Percentiles rank a stretch among this genome's conserved stretches.
Evolutionary conservation across 345 rosid genomes (phyloP).

Genomic region (Rhodamnia rubescens): DNA sequence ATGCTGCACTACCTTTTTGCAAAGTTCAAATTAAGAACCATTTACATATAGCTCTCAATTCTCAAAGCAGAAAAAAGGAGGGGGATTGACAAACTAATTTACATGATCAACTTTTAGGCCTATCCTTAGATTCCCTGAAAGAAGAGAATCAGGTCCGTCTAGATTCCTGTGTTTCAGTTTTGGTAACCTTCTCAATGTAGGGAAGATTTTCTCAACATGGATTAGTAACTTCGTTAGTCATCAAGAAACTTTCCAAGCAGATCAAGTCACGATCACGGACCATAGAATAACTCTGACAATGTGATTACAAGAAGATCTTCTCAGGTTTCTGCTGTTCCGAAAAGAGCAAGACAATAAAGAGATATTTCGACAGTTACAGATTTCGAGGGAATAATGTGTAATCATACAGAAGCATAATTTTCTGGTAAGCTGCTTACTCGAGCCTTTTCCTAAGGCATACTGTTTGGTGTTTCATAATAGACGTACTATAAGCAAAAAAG

Average conservation of each 20-base stretch:
- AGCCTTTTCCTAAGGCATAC: neutral
- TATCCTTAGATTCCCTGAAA: neutral
- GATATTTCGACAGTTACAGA: neutral
- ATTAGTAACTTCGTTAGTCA: neutral
- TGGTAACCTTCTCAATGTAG: neutral
- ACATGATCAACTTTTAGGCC: neutral
- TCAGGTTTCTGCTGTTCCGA: neutral
- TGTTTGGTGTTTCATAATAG: neutral
- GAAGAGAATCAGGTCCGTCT: neutral
- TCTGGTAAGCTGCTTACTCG: neutral
- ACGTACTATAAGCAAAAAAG: neutral
- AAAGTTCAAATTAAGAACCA: neutral
- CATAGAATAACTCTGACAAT: neutral
- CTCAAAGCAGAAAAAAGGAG: neutral
- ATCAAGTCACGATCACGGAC: neutral
- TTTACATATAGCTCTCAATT: neutral
- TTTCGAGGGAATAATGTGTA: neutral
- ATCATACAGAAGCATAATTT: neutral
- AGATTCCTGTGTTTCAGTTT: neutral
- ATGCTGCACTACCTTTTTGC: neutral
- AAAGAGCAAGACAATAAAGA: neutral
- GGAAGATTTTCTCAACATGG: neutral
- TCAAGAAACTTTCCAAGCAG: neutral
- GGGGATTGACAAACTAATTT: neutral
- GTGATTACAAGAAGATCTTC: neutral